A percentile compares a stretch with the other conserved stretches of the same genome.
Conservation (phyloP, 805 yeast species). For the Cyberlindnera subsufficiens region DNA sequence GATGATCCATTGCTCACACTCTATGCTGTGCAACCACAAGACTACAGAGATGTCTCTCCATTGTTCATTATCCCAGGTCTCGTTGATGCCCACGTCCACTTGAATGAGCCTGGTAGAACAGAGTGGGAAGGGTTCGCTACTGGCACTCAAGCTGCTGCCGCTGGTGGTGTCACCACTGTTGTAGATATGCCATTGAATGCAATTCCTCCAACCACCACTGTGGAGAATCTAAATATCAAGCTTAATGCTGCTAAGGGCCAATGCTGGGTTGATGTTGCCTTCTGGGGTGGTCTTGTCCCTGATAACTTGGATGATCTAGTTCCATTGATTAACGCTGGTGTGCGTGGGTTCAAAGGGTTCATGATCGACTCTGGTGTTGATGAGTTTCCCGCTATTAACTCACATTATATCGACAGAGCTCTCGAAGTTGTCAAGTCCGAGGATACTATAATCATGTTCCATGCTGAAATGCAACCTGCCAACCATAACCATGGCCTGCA, state of each 20-base stretch:
- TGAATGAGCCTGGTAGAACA: slow-evolving; percentile 96
- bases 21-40: slow-evolving; percentile 37
- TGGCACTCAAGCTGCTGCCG: slow-evolving; percentile 90
- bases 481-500: slow-evolving; percentile 25
- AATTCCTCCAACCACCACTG: slow-evolving; percentile 89
- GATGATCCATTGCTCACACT: slow-evolving; percentile 34
- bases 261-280: slow-evolving; percentile 89
- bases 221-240: slow-evolving; percentile 69
- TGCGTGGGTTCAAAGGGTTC: slow-evolving; percentile 90
- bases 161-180: slow-evolving; percentile 95
- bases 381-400: slow-evolving; percentile 81
- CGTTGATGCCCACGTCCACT: slow-evolving; percentile 90
- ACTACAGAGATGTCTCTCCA: slow-evolving; percentile 55
- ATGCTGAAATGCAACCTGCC: slow-evolving; percentile 78
- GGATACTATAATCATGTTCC: slow-evolving; percentile 80
- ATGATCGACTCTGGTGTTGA: slow-evolving; percentile 94
- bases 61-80: slow-evolving; percentile 77
- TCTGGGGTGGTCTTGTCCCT: slow-evolving; percentile 96
- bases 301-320: slow-evolving; percentile 60
- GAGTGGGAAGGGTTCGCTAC: slow-evolving; percentile 99
- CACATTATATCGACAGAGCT: slow-evolving; percentile 60
- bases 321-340: slow-evolving; percentile 81
- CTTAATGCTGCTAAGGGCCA: slow-evolving; percentile 74
- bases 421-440: slow-evolving; percentile 55
- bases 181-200: slow-evolving; percentile 96